Evolutionary conservation across 2,329 filamentous ascomycete genomes (phyloP).

Genomic region (Aaosphaeria arxii): DNA sequence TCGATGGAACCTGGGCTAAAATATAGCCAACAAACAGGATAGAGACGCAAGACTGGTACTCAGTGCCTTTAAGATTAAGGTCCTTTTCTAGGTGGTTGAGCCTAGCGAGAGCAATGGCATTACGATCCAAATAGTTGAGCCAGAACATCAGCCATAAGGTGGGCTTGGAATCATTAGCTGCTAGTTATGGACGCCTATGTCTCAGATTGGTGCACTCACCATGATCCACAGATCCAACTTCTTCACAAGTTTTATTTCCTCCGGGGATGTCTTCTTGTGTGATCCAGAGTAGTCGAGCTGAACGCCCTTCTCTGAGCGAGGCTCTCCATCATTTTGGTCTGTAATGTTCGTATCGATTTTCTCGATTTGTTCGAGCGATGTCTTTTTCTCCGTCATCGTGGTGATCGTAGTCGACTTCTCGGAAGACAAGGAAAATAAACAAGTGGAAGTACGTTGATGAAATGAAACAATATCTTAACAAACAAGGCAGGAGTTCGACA

Average conservation of each 20-base stretch:
- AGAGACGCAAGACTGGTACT: slow-evolving; percentile 1
- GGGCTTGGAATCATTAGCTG: neutral
- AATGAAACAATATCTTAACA: too few species aligned
- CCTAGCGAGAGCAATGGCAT: slow-evolving; percentile 61
- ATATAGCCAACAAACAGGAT: slow-evolving; percentile 15
- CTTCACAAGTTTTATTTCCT: neutral
- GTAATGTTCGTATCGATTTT: too few species aligned
- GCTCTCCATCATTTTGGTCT: too few species aligned
- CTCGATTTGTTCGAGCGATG: too few species aligned
- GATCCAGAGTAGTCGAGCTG: neutral
- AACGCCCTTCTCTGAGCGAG: too few species aligned
- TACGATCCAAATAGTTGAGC: slow-evolving; percentile 45
- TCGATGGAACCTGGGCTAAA: slow-evolving; percentile 13
- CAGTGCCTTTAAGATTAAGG: slow-evolving; percentile 28
- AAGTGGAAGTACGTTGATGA: too few species aligned
- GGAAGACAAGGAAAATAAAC: too few species aligned
- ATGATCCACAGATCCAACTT: neutral
- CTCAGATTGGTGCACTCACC: neutral
- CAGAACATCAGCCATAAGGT: neutral
- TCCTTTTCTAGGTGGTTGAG: slow-evolving; percentile 59
- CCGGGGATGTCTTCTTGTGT: neutral
- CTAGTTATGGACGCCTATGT: neutral
- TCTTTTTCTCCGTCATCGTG: too few species aligned
- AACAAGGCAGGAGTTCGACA: too few species aligned
- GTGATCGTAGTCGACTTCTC: too few species aligned